A percentile compares a stretch with the other conserved stretches of the same genome.
These are phyloP conservation scores for Fusarium tjaetaba DNA, from an alignment of 2,329 filamentous ascomycete species.

Conservation along the genomic window DNA sequence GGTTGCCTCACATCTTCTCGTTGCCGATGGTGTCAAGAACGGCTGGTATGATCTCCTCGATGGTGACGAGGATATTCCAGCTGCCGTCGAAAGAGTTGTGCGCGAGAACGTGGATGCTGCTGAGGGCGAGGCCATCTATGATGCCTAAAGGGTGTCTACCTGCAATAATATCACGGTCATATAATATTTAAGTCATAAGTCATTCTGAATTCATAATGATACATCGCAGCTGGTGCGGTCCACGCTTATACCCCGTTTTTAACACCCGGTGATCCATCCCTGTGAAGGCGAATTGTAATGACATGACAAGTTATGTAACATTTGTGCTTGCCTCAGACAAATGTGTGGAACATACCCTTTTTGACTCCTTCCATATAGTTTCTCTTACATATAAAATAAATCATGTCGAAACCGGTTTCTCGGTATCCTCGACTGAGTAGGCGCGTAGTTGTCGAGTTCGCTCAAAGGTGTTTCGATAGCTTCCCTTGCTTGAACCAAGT, in stretches of 20 bases:
- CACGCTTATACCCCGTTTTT: background rate
- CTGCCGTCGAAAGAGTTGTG: constrained; percentile 60
- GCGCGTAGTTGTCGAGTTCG: constrained; percentile 13
- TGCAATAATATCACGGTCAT: background rate
- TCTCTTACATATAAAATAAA: background rate
- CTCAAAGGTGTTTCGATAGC: constrained; percentile 39
- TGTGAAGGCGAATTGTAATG: background rate
- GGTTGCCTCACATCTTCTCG: constrained; percentile 65
- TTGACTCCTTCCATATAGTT: background rate
- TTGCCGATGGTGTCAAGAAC: constrained; percentile 56
- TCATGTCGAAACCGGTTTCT: background rate
- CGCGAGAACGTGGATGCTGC: constrained; percentile 60
- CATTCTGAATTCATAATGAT: background rate
- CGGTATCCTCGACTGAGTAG: background rate
- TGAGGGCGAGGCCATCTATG: constrained; percentile 60
- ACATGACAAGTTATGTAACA: background rate
- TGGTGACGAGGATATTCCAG: constrained; percentile 59
- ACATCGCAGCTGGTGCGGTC: background rate
- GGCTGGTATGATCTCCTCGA: constrained; percentile 66
- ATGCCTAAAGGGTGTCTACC: constrained; percentile 12
- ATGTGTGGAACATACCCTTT: background rate
- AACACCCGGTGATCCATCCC: background rate
- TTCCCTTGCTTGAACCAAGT: constrained; percentile 32
- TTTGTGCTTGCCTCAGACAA: background rate
- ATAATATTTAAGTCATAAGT: background rate